Evolutionary conservation across 768 basidiomycete species (phyloP).

Genomic region (Termitomyces eurrhizus): DNA sequence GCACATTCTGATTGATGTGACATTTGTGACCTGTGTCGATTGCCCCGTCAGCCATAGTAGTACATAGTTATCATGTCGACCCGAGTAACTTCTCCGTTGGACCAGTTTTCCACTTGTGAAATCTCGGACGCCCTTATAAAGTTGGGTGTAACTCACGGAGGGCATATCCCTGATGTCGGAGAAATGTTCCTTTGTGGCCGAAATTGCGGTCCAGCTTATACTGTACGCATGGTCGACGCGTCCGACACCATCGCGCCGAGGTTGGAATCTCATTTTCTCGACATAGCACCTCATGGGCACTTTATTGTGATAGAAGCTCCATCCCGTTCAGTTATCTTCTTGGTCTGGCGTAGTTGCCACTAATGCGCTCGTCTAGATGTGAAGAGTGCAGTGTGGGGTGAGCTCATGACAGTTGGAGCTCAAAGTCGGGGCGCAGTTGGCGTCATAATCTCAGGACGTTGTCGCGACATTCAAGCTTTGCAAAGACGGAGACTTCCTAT

Average conservation of each 20-base stretch:
- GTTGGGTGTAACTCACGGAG: conserved; percentile 66
- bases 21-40: too few relatives aligned
- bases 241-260: conserved; percentile 60
- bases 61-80: conserved; percentile 18
- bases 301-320: conserved; percentile 77
- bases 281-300: conserved; percentile 60
- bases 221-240: conserved; percentile 74
- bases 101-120: conserved; percentile 67
- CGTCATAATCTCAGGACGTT: conserved; percentile 80
- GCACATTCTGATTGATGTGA: too few relatives aligned
- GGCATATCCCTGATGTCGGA: conserved; percentile 76
- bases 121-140: conserved; percentile 88
- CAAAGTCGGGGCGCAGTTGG: conserved; percentile 65
- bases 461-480: conserved; percentile 82
- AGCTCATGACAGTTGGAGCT: conserved; percentile 87
- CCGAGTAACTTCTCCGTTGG: conserved; percentile 21
- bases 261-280: conserved; percentile 74
- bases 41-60: too few relatives aligned
- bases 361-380: conserved; percentile 39
- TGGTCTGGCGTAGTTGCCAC: conserved; percentile 13
- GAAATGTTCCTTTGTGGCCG: conserved; percentile 43
- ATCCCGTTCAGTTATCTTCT: conserved; percentile 40
- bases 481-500: conserved; percentile 69
- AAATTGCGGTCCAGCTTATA: conserved; percentile 78
- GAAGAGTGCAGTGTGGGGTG: conserved; percentile 89